Evolutionary conservation across 192 early-diverging fungal genomes (phyloP).

Genomic region (Coemansia asiatica): DNA sequence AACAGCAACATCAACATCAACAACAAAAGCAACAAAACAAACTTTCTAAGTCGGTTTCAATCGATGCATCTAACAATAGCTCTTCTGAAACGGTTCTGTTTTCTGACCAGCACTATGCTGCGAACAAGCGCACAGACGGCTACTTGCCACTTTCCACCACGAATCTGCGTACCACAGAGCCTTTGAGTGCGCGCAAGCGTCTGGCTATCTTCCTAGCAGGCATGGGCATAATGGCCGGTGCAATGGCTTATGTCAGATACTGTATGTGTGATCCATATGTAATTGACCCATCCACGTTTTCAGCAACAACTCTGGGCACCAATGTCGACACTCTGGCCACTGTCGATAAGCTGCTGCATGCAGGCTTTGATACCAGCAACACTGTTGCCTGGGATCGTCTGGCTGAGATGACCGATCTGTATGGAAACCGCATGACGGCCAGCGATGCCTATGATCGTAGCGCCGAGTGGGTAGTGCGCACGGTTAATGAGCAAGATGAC

Average conservation of each 20-base stretch:
- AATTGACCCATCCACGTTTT: conserved; percentile 27
- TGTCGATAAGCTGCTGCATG: conserved; percentile 31
- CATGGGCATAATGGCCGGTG: conserved; percentile 13
- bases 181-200: conserved; percentile 16
- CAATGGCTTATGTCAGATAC: conserved; percentile 10
- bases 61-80: conserved; percentile 59
- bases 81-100: conserved; percentile 44
- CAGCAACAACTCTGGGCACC: conserved; percentile 18
- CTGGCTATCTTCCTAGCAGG: conserved; percentile 18
- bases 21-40: no score
- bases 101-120: conserved; percentile 6
- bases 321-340: conserved; percentile 22
- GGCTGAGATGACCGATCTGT: conserved; percentile 66
- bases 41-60: conserved; percentile 44
- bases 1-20: no score
- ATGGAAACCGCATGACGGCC: conserved; percentile 59
- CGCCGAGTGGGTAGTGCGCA: conserved; percentile 58
- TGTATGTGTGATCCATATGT: conserved; percentile 19
- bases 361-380: conserved; percentile 30
- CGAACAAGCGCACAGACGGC: conserved; percentile 12
- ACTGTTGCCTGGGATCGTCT: conserved; percentile 61
- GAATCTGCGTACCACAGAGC: conserved; percentile 11
- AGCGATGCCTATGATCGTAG: conserved; percentile 55
- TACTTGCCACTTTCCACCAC: conserved; percentile 15
- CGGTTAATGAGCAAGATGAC: conserved; percentile 39